Evolutionary conservation across 2,329 filamentous ascomycete genomes (phyloP).

Genomic region (Exophiala alcalophila): DNA sequence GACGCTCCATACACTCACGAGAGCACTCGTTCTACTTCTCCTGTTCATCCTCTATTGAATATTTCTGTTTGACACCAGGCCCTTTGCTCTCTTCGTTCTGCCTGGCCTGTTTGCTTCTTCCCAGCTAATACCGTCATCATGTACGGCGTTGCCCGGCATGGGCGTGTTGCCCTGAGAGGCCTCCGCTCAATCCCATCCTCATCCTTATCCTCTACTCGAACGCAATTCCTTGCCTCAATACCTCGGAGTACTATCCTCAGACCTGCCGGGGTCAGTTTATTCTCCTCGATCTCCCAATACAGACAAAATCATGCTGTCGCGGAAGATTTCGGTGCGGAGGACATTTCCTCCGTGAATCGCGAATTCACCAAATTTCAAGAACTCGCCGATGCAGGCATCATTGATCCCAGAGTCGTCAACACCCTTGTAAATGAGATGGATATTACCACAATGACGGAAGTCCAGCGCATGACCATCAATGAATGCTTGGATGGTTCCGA

Average conservation of each 20-base stretch:
- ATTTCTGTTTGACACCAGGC: neutral
- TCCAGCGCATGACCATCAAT: constrained; percentile 80
- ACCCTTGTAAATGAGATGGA: constrained; percentile 70
- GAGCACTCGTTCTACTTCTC: neutral
- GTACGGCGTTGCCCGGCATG: constrained; percentile 24
- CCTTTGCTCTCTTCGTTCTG: neutral
- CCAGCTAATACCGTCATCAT: constrained; percentile 30
- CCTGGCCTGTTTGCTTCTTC: neutral
- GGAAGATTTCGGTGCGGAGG: constrained; percentile 27
- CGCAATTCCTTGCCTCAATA: constrained; percentile 9
- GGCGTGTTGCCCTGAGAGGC: constrained; percentile 18
- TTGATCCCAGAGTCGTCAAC: constrained; percentile 64
- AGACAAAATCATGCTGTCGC: constrained; percentile 31
- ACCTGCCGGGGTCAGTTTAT: constrained; percentile 8
- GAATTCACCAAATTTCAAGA: constrained; percentile 41
- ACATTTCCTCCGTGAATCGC: constrained; percentile 16
- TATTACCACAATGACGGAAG: constrained; percentile 85
- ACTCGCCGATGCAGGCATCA: constrained; percentile 40
- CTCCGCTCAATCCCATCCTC: constrained; percentile 26
- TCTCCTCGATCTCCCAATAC: constrained; percentile 19
- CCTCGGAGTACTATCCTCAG: constrained; percentile 1
- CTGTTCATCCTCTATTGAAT: neutral
- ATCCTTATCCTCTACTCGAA: constrained; percentile 11
- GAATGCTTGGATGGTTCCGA: constrained; percentile 76
- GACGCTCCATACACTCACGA: too few species aligned